Base-by-base conservation (phyloP, 2,329 filamentous ascomycete species). In the Chrysoporthe puriensis region DNA sequence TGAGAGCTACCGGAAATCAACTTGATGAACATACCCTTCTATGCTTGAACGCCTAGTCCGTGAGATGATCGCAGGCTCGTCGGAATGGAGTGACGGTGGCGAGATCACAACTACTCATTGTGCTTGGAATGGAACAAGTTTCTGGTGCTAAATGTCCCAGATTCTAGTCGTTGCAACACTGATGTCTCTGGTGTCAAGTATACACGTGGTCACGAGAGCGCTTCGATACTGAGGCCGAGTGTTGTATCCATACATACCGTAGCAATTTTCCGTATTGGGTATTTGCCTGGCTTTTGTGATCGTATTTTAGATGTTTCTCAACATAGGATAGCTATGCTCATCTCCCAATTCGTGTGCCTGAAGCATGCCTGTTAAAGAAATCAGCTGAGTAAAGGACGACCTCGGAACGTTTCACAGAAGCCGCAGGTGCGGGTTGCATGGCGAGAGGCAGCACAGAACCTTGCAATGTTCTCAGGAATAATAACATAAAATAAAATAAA, bases 1-100 rank as follows among this genome's bases (percentile, higher is more conserved):
- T 46, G 62, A 64, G 32, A 59, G 56, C 63, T 67, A 62, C 57
- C 64, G 62, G 61, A 67, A 61, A 62, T 62, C 58, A 66, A 69
- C 32, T 62, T 69, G 60, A 67, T 64, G 50, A 64, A 64, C 34
- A 61, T 26, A 40, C 36, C 34, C n/a, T 52, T 34, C 34, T 34
- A 13, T 11, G 21, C 2, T 9, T 32, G 16, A 44, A 6, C 9
- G 16, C 8, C 16, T n/a, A 11, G 6, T 5, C 14, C n/a, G 16
- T 14, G 21, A 40, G n/a, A 43, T 43, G n/a, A 16, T 34, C 26
- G 11, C 18, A 13, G 6, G 5, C 8, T 4, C 40, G 58, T 4
- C 1, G 54, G 16, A n/a, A 8, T 13, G 8, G 43, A 48, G 52
- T 14, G 16, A 2, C 14, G 7, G 36, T 36, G 26, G n/a, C 48